Percentiles rank a stretch among this genome's conserved stretches.
These are phyloP conservation scores for Geotrichum carabidarum DNA, from an alignment of 1,139 yeast genomes.

Conservation along the genomic window DNA sequence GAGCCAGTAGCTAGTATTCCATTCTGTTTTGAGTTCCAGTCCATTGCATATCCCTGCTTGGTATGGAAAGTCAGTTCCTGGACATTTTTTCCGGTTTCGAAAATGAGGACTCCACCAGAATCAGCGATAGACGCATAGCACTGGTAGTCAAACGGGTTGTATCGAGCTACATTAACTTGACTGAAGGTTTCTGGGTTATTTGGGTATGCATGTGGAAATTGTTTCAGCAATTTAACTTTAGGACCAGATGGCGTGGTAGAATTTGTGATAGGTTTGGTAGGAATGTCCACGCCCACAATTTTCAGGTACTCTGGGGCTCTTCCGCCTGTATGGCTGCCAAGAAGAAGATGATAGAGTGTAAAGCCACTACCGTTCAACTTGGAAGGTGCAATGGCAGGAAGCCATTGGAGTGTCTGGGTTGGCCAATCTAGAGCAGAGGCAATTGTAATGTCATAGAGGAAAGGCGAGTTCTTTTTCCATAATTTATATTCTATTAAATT, in stretches of 20 bases:
- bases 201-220: neutral
- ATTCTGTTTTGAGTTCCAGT: slow-evolving; percentile 50
- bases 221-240: neutral
- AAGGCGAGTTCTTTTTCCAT: slow-evolving; percentile 90
- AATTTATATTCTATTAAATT: slow-evolving; percentile 29
- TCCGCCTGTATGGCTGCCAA: slow-evolving; percentile 69
- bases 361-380: slow-evolving; percentile 19
- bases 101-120: slow-evolving; percentile 65
- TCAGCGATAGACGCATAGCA: slow-evolving; percentile 76
- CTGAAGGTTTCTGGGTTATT: slow-evolving; percentile 17
- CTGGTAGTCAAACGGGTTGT: slow-evolving; percentile 66
- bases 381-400: slow-evolving; percentile 27
- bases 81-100: slow-evolving; percentile 29
- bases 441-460: slow-evolving; percentile 72
- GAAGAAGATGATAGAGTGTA: slow-evolving; percentile 42
- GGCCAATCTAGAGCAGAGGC: slow-evolving; percentile 65
- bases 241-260: neutral
- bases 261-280: slow-evolving; percentile 36
- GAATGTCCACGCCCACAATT: slow-evolving; percentile 67
- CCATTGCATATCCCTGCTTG: slow-evolving; percentile 64
- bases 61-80: slow-evolving; percentile 51
- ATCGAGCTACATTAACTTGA: slow-evolving; percentile 70
- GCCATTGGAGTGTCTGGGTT: slow-evolving; percentile 40
- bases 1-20: slow-evolving; percentile 56
- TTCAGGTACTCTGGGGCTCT: slow-evolving; percentile 48